Evolutionary conservation across 495 filamentous ascomycete genomes (phyloP), one percentile per base, ranked within the genome.

Genomic region (Penicillium dipodomyicola): DNA sequence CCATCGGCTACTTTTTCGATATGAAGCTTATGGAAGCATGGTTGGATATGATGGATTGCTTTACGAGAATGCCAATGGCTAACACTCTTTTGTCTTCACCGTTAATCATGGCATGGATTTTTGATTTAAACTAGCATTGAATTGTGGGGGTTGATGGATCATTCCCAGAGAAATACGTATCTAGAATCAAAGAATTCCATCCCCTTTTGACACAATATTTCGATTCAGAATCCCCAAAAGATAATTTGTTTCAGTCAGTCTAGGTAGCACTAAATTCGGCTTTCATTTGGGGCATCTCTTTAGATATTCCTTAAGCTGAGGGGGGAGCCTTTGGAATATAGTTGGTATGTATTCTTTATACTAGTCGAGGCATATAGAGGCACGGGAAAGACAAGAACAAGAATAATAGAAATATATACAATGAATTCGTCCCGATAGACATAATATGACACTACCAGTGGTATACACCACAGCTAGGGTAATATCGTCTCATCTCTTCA

Each of bases 401-500:
- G 5, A 17, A 39, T 17, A 3, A 39, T 39, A 17, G 15, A 37
- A n/a, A 56, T 56, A 33, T 19, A 15, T 10, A 43, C 4, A 27
- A 12, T 10, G 17, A 57, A 25, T 47, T 30, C 30, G 23, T 42
- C 45, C 33, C 27, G 17, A 45, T 41, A 12, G 12, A 23, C 7
- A 8, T 19, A 29, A 14, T 17, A 6, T 11, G 25, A 25, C 14
- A 22, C 39, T 52, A 52, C 19, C 29, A 32, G 23, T 25, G 50
- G 27, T 52, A 52, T 8, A 52, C 50, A 32, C 50, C 52, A 44
- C 43, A 46, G 41, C 40, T 46, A 4, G 40, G 52, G 29, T 54
- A 45, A 35, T 44, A 44, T 23, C 63, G 63, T n/a, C 55, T 67
- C 64, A 72, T 75, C 48, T 77, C 72, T 65, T 82, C 74, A 47